Evolutionary conservation across 225 moss, liverwort and hornwort species (phyloP), one percentile per base, ranked within the genome.

Genomic region (Lunularia cruciata): DNA sequence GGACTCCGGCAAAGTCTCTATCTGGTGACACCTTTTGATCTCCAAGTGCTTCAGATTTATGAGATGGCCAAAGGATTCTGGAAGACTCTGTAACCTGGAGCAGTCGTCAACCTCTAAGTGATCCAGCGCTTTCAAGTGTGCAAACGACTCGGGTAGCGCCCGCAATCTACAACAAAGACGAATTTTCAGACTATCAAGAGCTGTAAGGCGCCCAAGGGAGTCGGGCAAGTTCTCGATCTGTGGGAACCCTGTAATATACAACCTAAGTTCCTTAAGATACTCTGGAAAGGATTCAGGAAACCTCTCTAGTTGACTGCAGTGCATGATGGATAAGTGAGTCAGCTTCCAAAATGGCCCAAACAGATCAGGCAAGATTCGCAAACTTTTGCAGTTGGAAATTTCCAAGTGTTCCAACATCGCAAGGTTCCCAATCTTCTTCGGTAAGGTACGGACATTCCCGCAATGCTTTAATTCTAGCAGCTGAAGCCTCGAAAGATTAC

Each of bases 231-330:
- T 25, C 22, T n/a, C 49, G 2, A 49, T 48, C 32, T 49, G n/a
- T 14, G 67, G 67, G 19, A 38, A 61, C 40, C 61, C 61, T 7
- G 61, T 23, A 26, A 61, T 61, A 9, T n/a, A 65, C 31, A 65
- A 47, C n/a, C 47, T 65, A 2, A 65, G 40, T 25, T 64, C 51
- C 49, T 67, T 67, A 7, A 67, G 51, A 49, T 36, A 20, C 3
- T 42, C 25, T 8, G 67, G 33, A 4, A 75, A 59, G 1, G 57
- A 47, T 2, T 57, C 47, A 0, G 73, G 65, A n/a, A 74, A 65
- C 1, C 25, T 23, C 1, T 56, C 55, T 34, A 65, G 28, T 12
- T 61, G 38, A 40, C 42, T 40, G 11, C 36, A 36, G 61, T 61
- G 42, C 12, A 36, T 40, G 6, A 61, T 40, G 12, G 39, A 3